These are phyloP conservation scores for Trichoderma cornu-damae DNA, from an alignment of 2,329 filamentous ascomycete species.

Conservation along the genomic window DNA sequence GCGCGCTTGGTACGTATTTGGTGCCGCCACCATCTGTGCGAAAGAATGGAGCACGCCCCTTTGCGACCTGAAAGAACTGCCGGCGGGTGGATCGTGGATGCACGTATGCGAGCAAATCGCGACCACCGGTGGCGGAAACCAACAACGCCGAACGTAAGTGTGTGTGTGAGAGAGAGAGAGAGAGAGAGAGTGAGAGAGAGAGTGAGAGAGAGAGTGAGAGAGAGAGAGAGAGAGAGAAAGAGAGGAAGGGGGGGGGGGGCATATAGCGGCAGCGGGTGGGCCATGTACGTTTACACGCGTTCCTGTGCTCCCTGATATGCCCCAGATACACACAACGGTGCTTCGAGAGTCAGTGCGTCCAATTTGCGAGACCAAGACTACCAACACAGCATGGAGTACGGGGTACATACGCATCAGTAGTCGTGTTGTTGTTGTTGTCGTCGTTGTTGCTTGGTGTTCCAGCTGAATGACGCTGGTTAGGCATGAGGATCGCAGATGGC, in stretches of 20 bases:
- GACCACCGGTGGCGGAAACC: constrained; percentile 1
- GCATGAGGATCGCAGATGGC: constrained; percentile 17
- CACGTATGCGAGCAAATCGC: constrained; percentile 12
- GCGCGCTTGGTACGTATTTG: too few relatives aligned
- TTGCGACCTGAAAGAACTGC: constrained; percentile 13
- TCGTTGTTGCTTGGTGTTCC: background rate
- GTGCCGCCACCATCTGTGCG: background rate
- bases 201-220: too few relatives aligned
- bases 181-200: too few relatives aligned
- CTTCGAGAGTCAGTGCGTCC: background rate
- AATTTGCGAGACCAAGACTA: background rate
- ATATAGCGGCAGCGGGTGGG: background rate
- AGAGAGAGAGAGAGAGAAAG: too few relatives aligned
- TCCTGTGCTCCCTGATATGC: background rate
- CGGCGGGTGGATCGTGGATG: constrained; percentile 16
- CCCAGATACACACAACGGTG: background rate
- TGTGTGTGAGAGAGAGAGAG: too few relatives aligned
- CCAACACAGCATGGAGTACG: background rate
- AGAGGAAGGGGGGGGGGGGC: too few relatives aligned
- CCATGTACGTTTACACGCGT: background rate
- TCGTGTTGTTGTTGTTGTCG: too few relatives aligned
- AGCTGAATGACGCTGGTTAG: background rate
- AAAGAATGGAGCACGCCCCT: constrained; percentile 1
- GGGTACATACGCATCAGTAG: background rate
- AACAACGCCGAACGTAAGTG: constrained; percentile 4